phyloP scores from a whole-genome alignment of 495 filamentous ascomycete species.

The Trichodelitschia bisporula region DNA sequence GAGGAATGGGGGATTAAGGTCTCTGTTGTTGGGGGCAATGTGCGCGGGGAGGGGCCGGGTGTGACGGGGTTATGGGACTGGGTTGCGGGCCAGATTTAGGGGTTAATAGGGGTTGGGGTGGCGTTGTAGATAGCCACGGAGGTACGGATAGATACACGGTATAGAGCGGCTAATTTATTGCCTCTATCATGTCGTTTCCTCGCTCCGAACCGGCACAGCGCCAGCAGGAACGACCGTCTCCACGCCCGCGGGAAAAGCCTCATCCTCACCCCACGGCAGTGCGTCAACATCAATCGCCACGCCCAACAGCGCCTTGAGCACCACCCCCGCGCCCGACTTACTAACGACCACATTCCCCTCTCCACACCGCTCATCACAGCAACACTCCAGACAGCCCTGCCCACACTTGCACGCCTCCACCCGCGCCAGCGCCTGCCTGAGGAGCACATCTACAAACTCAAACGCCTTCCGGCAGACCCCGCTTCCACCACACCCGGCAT shows the following conservation, averaged over 20 bases:
- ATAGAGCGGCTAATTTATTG: no score
- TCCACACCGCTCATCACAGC: constrained; percentile 63
- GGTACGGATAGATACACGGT: no score
- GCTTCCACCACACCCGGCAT: constrained; percentile 56
- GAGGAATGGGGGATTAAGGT: constrained; percentile 60
- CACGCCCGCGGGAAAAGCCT: constrained; percentile 37
- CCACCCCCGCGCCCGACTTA: constrained; percentile 64
- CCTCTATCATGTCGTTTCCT: no score
- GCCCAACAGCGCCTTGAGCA: constrained; percentile 50
- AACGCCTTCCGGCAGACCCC: constrained; percentile 84
- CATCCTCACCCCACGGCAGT: constrained; percentile 59
- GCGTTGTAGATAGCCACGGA: no score
- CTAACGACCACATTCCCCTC: constrained; percentile 84
- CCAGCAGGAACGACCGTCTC: constrained; percentile 63
- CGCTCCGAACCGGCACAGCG: no score
- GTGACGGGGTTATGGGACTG: constrained; percentile 73
- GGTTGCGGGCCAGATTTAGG: constrained; percentile 30
- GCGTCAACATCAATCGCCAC: constrained; percentile 51
- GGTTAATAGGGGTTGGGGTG: no score
- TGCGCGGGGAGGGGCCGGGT: constrained; percentile 37
- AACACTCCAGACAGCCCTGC: constrained; percentile 72
- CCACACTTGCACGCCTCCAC: constrained; percentile 47
- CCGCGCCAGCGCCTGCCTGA: constrained; percentile 53
- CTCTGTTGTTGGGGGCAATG: constrained; percentile 55
- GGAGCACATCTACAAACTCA: constrained; percentile 61